Conservation (phyloP, 805 yeast species). For the Sugiyamaella americana region DNA sequence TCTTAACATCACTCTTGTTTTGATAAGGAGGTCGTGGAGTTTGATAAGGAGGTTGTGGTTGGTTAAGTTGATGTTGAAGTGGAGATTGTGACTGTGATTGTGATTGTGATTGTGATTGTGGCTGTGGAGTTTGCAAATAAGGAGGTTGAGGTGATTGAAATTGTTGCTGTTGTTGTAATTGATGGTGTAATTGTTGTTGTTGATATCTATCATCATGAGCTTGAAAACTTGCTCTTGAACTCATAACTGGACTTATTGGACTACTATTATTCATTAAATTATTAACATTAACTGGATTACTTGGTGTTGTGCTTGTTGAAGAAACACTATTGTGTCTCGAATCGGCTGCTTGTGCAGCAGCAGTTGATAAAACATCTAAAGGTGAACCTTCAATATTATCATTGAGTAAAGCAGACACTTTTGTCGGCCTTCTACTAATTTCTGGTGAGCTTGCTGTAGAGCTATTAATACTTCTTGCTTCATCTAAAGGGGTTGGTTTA, state of each 20-base stretch:
- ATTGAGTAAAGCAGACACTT: conserved; percentile 21
- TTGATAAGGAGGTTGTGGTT: neutral
- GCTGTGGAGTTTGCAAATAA: neutral
- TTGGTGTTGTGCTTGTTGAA: conserved; percentile 6
- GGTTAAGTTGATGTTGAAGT: neutral
- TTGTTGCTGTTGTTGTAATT: neutral
- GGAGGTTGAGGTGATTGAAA: neutral
- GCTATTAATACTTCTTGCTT: conserved; percentile 4
- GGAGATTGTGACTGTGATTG: neutral
- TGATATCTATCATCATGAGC: neutral
- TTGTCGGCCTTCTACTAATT: conserved; percentile 16
- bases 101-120: neutral
- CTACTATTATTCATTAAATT: conserved; percentile 13
- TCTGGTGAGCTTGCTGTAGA: conserved; percentile 9
- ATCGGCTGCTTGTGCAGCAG: conserved; percentile 6
- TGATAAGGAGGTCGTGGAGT: neutral
- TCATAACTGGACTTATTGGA: neutral
- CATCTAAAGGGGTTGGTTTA: conserved; percentile 3
- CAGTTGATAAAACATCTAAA: conserved; percentile 8
- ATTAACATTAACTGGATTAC: neutral
- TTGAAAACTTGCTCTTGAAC: neutral
- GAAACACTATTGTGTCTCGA: conserved; percentile 8
- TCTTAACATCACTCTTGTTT: neutral
- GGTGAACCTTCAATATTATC: conserved; percentile 15
- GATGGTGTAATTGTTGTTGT: conserved; percentile 7